Base-by-base conservation (phyloP, 176 grass and related monocot genomes). In the Hsuehochloa calcarea region DNA sequence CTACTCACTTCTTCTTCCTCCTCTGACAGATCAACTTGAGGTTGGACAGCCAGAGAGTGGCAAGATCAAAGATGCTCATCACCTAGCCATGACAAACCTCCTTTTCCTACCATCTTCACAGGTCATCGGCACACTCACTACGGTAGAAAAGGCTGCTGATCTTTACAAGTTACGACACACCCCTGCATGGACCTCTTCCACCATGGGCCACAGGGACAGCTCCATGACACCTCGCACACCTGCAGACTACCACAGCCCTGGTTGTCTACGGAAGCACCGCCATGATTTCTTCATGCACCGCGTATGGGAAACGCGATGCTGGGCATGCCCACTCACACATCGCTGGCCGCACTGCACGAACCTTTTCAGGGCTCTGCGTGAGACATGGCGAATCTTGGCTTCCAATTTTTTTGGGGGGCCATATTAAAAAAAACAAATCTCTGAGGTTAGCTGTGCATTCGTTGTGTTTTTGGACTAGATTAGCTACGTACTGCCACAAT, bases 61-160 rank as follows among this genome's bases (percentile, higher is more conserved):
- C 55, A 64, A 22, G 59, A 65, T 38, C 59, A 82, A 76, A 87
- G 79, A 90, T 90, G 58, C 80, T 83, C 59, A 47, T 82, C 78
- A 65, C 78, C 88, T 51, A 52, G 83, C 71, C 70, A 49, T 85
- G 87, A 81, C 87, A 85, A 89, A 84, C 71, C 1, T 0, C 34
- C 46, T 62, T 81, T 82, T 66, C 12, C 44, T 56, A 22, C 19
- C 3, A 78, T 63, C 67, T 17, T 25, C 75, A 20, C 49, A 51
- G 62, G 72, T 72, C 72, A 84, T 68, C 85, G 66, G 27, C 41
- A 85, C 45, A 56, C 62, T 34, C 62, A 73, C 52, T 68, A 78
- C 65, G 75, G 89, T 87, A 72, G 78, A 82, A 85, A 86, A 82
- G 70, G 65, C 54, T 80, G 46, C 41, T 74, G 25, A 49, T 45